Evolutionary conservation across 169 alveolate species (phyloP).

Genomic region (Plasmodium gaboni): DNA sequence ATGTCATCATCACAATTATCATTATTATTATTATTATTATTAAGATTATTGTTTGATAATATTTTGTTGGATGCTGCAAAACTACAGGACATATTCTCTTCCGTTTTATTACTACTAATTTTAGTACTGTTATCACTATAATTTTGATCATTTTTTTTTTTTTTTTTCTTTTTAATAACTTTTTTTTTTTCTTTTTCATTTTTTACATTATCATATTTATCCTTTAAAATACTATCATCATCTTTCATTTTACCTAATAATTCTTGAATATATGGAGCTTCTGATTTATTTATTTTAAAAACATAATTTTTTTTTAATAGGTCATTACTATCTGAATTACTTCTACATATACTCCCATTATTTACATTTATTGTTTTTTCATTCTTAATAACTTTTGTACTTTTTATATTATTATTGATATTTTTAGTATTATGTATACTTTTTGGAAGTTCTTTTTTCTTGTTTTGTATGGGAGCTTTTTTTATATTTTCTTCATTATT

Average conservation of each 20-base stretch:
- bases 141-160: background rate
- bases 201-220: background rate
- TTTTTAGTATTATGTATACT: background rate
- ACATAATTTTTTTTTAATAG: background rate
- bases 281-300: background rate
- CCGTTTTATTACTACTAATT: too few species aligned
- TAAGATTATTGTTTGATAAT: background rate
- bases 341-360: background rate
- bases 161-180: background rate
- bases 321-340: background rate
- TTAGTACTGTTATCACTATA: background rate
- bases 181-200: background rate
- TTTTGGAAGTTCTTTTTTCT: background rate
- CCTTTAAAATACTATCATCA: background rate
- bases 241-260: background rate
- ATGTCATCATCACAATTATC: background rate
- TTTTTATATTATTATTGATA: background rate
- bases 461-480: background rate
- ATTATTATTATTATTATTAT: background rate
- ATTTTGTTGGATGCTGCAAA: too few species aligned
- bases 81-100: too few species aligned
- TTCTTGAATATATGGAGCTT: slow-evolving; percentile 1
- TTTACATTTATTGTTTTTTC: background rate
- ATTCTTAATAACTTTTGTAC: background rate
- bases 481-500: background rate